These are phyloP conservation scores for Phytophthora hibernalis DNA, from an alignment of 352 stramenopile species.

Conservation along the genomic window DNA sequence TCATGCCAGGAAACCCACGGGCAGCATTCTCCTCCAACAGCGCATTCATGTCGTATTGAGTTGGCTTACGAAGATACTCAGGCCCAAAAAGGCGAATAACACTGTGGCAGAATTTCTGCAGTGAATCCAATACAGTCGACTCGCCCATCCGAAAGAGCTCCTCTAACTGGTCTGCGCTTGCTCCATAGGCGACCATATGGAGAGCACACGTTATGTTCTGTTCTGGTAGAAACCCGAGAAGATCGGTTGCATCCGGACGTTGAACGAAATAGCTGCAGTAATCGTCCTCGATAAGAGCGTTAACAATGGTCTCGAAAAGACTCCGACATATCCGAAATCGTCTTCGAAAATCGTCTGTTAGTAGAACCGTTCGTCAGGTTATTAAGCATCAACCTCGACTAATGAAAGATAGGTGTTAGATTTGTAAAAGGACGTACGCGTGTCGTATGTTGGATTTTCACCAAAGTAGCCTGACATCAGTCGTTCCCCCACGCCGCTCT, in stretches of 20 bases:
- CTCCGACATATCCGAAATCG: constrained; percentile 5
- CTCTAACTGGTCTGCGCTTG: constrained; percentile 4
- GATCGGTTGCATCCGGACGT: neutral
- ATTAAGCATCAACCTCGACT: neutral
- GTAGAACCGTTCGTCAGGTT: neutral
- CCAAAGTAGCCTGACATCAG: neutral
- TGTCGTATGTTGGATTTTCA: neutral
- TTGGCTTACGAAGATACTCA: neutral
- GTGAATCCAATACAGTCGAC: neutral
- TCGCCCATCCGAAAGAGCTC: neutral
- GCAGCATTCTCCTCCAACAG: neutral
- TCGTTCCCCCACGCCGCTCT: too few species aligned
- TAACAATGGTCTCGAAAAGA: neutral
- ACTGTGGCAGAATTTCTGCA: neutral
- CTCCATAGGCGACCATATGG: neutral
- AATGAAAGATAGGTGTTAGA: neutral
- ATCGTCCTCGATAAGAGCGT: neutral
- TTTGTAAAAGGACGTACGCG: neutral
- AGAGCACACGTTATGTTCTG: constrained; percentile 1
- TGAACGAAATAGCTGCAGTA: constrained; percentile 3
- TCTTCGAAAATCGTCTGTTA: neutral
- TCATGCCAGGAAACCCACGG: neutral
- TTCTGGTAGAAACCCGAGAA: neutral
- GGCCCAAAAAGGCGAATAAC: neutral
- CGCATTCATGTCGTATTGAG: neutral